Evolutionary conservation across 306 rosid genomes (phyloP), one percentile per base, ranked within the genome.

Genomic region (Trifolium repens): DNA sequence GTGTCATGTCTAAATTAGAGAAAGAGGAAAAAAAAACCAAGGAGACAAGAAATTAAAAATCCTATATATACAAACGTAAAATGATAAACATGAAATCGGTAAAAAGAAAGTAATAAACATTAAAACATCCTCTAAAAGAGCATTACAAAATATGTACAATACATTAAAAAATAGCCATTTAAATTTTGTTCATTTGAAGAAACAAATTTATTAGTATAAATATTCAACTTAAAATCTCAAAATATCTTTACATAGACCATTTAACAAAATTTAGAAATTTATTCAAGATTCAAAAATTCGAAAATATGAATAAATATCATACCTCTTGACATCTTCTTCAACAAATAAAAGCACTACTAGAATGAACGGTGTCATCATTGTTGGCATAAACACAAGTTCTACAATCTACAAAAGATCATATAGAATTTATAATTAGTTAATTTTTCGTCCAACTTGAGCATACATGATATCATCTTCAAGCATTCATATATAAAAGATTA

Each of bases 241-340:
- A 52, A 52, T 8, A 52, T 52, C 5, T 30, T 16, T 16, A 8
- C 11, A 52, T 42, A 35, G 60, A 22, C 5, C 4, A 30, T 30
- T 0, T 30, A 30, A 30, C 34, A 30, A 30, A 30, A 30, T 4
- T 30, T 30, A 30, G 5, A 3, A 30, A 4, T 3, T 0, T 19
- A 30, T 15, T 63, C 24, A 47, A 78, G 47, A 50, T 52, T 16
- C 34, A 8, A 30, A 30, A 30, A 3, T 30, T 30, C 4, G 57
- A 53, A 49, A 74, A 47, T 43, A 9, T 74, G 40, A 15, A 35
- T 9, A 50, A 10, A 59, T 22, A 5, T 11, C 32, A 50, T 77
- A 89, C 96, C 96, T 88, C 78, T 84, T 71, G 78, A 67, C 97
- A 92, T 66, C 61, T 82, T 82, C 67, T 82, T 69, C 88, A 89